These are phyloP conservation scores for Bjerkandera adusta DNA, from an alignment of 1,284 basidiomycete genomes.

Conservation along the genomic window DNA sequence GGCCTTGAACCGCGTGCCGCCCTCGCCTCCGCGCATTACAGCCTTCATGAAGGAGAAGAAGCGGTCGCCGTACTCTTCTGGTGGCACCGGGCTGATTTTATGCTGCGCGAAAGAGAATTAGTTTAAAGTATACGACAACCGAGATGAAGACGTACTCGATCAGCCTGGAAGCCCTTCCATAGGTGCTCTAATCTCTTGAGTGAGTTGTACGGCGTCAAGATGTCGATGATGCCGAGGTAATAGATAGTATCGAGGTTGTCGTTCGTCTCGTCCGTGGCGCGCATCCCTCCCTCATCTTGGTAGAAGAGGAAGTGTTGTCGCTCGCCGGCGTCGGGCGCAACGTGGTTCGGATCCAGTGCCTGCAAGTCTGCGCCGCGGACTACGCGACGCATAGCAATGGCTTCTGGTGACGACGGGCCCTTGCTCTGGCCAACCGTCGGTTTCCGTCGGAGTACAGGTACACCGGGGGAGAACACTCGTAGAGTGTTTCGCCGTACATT, in stretches of 20 bases:
- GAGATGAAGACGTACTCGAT: slow-evolving; percentile 61
- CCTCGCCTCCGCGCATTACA: slow-evolving; percentile 82
- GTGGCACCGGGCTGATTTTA: slow-evolving; percentile 91
- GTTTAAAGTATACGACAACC: slow-evolving; percentile 5
- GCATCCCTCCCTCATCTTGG: slow-evolving; percentile 93
- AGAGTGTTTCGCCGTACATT: slow-evolving; percentile 88
- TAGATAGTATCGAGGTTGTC: slow-evolving; percentile 79
- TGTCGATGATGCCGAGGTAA: slow-evolving; percentile 94
- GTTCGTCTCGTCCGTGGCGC: slow-evolving; percentile 87
- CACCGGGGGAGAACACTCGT: slow-evolving; percentile 85
- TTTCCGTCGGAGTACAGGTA: slow-evolving; percentile 54
- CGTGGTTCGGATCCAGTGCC: slow-evolving; percentile 55
- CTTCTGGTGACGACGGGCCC: slow-evolving; percentile 63
- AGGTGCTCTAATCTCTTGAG: slow-evolving; percentile 86
- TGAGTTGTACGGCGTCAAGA: slow-evolving; percentile 83
- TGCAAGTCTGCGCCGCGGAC: slow-evolving; percentile 85
- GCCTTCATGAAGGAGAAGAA: slow-evolving; percentile 89
- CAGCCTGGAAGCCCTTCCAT: slow-evolving; percentile 89
- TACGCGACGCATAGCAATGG: slow-evolving; percentile 80
- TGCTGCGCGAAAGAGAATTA: slow-evolving; percentile 54
- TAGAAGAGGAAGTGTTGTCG: slow-evolving; percentile 91
- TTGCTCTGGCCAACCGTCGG: slow-evolving; percentile 47
- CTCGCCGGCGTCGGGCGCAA: slow-evolving; percentile 73
- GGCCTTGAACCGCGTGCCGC: slow-evolving; percentile 59
- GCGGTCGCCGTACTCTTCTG: slow-evolving; percentile 79